phyloP scores from a whole-genome alignment of 768 basidiomycete species.

The Termitomyces sp. region DNA sequence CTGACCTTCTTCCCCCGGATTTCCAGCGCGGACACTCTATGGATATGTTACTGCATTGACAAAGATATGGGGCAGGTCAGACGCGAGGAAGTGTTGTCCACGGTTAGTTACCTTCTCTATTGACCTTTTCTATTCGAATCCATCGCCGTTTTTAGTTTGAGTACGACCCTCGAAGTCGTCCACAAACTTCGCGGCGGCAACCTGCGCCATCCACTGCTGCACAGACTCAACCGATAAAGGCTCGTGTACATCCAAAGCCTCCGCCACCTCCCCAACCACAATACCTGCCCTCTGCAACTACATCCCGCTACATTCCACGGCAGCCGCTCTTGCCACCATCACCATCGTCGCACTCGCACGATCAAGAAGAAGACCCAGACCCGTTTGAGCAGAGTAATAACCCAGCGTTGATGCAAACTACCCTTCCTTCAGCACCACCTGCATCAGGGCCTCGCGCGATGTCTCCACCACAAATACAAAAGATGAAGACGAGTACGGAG shows the following conservation, averaged over 20 bases:
- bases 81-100: slow-evolving; percentile 35
- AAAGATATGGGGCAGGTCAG: slow-evolving; percentile 34
- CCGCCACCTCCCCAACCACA: slow-evolving; percentile 13
- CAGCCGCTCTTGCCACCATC: slow-evolving; percentile 19
- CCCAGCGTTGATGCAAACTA: slow-evolving; percentile 1
- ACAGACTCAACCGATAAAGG: slow-evolving; percentile 6
- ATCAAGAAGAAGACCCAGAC: slow-evolving; percentile 32
- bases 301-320: slow-evolving; percentile 21
- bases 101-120: slow-evolving; percentile 20
- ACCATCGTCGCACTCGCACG: slow-evolving; percentile 9
- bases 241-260: not conserved
- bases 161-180: slow-evolving; percentile 18
- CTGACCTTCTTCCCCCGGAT: not conserved
- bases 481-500: slow-evolving; percentile 32
- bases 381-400: slow-evolving; percentile 35
- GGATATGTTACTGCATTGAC: slow-evolving; percentile 45
- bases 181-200: slow-evolving; percentile 8
- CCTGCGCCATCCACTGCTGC: not conserved
- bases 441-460: slow-evolving; percentile 4
- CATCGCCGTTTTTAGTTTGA: slow-evolving; percentile 22
- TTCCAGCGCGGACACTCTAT: slow-evolving; percentile 38
- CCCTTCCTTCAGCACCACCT: slow-evolving; percentile 10
- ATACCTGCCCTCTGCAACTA: slow-evolving; percentile 16
- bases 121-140: not conserved
- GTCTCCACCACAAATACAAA: slow-evolving; percentile 6